A percentile compares a stretch with the other conserved stretches of the same genome.
These are phyloP conservation scores for Globisporangium megalacanthum DNA, from an alignment of 352 stramenopile species.

Conservation along the genomic window DNA sequence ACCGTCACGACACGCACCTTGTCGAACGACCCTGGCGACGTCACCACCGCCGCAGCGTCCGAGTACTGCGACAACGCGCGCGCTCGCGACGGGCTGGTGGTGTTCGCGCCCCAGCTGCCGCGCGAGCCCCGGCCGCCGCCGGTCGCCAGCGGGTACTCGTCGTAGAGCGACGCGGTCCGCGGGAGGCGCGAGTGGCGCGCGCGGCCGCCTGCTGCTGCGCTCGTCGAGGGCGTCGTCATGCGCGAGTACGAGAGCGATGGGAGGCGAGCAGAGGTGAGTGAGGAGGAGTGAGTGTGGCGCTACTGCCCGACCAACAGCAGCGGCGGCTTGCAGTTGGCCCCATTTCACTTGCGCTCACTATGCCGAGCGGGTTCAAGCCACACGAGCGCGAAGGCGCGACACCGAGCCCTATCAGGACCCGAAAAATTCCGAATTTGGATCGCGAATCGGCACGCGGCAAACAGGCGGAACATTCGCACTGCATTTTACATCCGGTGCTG, in stretches of 20 bases:
- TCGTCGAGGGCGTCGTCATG: background rate
- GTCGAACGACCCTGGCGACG: slow-evolving; percentile 3
- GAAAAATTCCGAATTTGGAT: background rate
- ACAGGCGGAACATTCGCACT: no score
- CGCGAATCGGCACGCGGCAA: no score
- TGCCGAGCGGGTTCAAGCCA: background rate
- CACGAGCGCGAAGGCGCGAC: background rate
- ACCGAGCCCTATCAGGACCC: slow-evolving; percentile 1
- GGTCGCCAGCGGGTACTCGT: slow-evolving; percentile 51
- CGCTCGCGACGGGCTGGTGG: slow-evolving; percentile 19
- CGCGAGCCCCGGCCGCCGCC: background rate
- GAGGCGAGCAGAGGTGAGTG: no score
- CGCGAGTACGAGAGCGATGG: background rate
- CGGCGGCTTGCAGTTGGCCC: background rate
- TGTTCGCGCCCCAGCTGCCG: background rate
- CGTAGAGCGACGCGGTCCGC: slow-evolving; percentile 42
- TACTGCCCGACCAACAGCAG: background rate
- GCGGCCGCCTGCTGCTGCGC: background rate
- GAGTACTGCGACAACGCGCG: slow-evolving; percentile 16
- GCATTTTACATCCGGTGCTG: no score
- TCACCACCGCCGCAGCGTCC: background rate
- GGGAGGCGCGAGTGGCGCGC: background rate
- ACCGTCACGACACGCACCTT: slow-evolving; percentile 1
- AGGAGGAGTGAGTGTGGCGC: no score
- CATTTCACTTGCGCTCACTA: background rate